Base-by-base conservation (phyloP, 2,329 filamentous ascomycete species). In the Fusarium falciforme region DNA sequence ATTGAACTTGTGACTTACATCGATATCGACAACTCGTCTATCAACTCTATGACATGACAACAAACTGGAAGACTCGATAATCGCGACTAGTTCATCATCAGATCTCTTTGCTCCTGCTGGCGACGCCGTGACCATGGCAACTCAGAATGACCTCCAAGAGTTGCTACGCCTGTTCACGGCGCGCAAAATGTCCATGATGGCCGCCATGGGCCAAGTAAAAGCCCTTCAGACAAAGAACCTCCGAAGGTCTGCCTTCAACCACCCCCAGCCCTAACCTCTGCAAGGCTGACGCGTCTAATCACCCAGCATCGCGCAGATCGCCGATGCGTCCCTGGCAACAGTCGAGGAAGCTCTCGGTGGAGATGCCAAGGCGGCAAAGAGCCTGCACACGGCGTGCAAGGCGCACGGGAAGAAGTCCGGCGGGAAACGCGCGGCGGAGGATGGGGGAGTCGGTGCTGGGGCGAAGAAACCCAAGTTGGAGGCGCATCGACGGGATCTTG, bases 81-180 rank as follows among this genome's bases (percentile, higher is more conserved):
- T 2, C 6, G 25, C 12, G 25, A 49, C 16, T 29, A 11, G 16
- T n/a, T 29, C 22, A 52, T 27, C 11, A 16, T 55, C 11, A 8
- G 2, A 27, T n/a, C 11, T 59, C n/a, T 7, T 10, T 9, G 5
- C 6, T 9, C 9, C 25, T 6, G 22, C 6, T 55, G 9, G 22
- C n/a, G 25, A 29, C 54, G 14, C 25, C 54, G n/a, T 58, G 57
- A 44, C n/a, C 36, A 90, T 90, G 89, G 85, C 88, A 9, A 84
- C 87, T 2, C 88, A 90, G 71, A 85, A 89, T 68, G 89, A 92
- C 73, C 81, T 92, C 25, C 89, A 91, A 75, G 89, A 90, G 77
- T 85, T 92, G 17, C 83, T 92, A 62, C 89, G 89, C 55, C 84
- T 91, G 64, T 82, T 92, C 74, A 91, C 88, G 5, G 85, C 86